Percentiles rank a stretch among this genome's conserved stretches.
phyloP scores from a whole-genome alignment of 257 asterid genomes.

The Nicotiana benthamiana region DNA sequence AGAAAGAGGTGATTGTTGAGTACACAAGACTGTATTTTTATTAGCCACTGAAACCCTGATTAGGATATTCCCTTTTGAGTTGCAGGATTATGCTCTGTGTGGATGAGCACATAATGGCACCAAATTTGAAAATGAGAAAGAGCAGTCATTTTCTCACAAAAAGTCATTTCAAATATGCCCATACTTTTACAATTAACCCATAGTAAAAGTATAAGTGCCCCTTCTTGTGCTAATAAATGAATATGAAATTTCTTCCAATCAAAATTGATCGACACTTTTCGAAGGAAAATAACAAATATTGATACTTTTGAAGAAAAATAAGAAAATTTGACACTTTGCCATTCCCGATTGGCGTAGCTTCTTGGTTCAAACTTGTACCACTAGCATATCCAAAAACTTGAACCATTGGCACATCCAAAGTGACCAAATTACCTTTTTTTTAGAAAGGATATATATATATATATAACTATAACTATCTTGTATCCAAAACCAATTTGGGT shows the following conservation, averaged over 20 bases:
- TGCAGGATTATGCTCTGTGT: neutral
- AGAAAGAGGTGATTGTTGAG: neutral
- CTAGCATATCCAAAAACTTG: neutral
- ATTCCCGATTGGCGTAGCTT: neutral
- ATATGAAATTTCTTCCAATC: neutral
- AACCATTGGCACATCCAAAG: neutral
- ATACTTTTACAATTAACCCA: neutral
- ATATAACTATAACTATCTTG: too few species aligned
- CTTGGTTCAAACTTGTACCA: neutral
- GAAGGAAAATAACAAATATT: neutral
- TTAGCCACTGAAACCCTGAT: too few species aligned
- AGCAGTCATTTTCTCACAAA: neutral
- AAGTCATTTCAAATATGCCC: slow-evolving; percentile 2
- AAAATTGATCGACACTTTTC: neutral
- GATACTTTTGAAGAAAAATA: neutral
- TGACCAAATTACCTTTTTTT: neutral
- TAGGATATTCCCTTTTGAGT: neutral
- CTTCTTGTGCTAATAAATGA: neutral
- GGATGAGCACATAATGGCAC: slow-evolving; percentile 12
- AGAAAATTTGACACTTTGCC: neutral
- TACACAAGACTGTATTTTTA: neutral
- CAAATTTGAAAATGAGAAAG: neutral
- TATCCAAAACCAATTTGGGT: too few species aligned
- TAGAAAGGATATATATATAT: too few species aligned
- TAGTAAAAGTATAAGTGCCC: neutral